Percentiles rank a stretch among this genome's conserved stretches.
Conservation (phyloP, 129 eudicot species). For the Sambucus nigra region DNA sequence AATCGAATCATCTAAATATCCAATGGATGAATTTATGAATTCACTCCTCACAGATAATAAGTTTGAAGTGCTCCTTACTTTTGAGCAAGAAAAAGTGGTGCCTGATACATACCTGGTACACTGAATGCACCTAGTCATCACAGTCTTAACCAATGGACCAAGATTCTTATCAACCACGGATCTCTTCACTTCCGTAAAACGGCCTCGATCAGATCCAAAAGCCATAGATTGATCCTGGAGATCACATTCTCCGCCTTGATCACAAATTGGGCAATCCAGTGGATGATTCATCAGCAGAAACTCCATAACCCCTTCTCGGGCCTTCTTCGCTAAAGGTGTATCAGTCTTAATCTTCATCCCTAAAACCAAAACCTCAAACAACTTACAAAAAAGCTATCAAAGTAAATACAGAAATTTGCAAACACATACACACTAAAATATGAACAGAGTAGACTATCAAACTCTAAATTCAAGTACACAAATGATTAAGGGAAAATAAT, state of each 20-base stretch:
- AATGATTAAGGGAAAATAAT: background rate
- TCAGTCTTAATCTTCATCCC: constrained; percentile 99
- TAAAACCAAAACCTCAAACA: constrained; percentile 10
- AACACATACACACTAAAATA: constrained; percentile 3
- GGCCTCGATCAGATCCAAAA: constrained; percentile 95
- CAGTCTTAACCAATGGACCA: constrained; percentile 95
- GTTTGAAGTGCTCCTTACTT: background rate
- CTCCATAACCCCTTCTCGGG: constrained; percentile 99
- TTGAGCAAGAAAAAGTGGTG: background rate
- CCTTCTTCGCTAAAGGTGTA: constrained; percentile 92
- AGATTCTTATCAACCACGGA: constrained; percentile 97
- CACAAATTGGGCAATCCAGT: constrained; percentile 96
- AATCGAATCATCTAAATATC: background rate
- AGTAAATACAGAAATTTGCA: background rate
- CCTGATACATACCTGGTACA: constrained; percentile 62
- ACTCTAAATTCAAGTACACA: background rate
- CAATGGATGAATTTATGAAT: too few species aligned
- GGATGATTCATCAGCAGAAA: constrained; percentile 97
- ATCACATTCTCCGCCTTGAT: constrained; percentile 99
- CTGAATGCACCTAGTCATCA: constrained; percentile 97
- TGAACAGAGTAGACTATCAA: background rate
- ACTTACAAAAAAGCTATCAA: background rate
- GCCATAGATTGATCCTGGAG: constrained; percentile 99
- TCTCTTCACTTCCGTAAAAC: constrained; percentile 93
- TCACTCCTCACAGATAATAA: too few species aligned